Evolutionary conservation across 345 rosid species (phyloP).

Genomic region (Eucalyptus polyanthemos): DNA sequence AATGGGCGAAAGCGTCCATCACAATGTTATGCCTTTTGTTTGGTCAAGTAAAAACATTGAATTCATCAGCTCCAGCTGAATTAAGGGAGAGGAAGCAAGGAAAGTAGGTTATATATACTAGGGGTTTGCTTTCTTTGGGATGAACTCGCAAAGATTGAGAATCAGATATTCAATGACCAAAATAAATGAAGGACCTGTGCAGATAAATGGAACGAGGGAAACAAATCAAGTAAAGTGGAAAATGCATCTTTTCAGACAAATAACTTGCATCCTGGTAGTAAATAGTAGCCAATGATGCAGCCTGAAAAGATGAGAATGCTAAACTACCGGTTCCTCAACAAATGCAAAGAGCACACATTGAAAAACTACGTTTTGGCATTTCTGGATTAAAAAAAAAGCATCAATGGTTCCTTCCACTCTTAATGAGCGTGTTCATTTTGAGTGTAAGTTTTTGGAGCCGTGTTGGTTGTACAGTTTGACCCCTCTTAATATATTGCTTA

Average conservation of each 20-base stretch:
- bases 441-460: too few relatives aligned
- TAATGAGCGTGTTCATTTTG: too few relatives aligned
- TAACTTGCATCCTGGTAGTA: not conserved
- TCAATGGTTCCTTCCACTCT: not conserved
- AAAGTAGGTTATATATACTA: not conserved
- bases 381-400: not conserved
- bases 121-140: not conserved
- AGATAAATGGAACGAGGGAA: not conserved
- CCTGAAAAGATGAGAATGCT: not conserved
- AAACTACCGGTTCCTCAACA: not conserved
- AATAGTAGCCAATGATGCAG: not conserved
- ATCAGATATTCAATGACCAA: not conserved
- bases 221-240: not conserved
- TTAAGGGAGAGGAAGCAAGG: not conserved
- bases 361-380: not conserved
- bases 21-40: not conserved
- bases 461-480: too few relatives aligned
- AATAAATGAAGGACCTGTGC: not conserved
- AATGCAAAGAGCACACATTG: not conserved
- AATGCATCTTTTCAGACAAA: not conserved
- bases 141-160: not conserved
- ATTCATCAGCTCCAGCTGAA: not conserved
- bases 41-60: not conserved
- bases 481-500: too few relatives aligned
- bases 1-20: not conserved